Base-by-base conservation (phyloP, 1,284 basidiomycete species). In the Grifola frondosa region DNA sequence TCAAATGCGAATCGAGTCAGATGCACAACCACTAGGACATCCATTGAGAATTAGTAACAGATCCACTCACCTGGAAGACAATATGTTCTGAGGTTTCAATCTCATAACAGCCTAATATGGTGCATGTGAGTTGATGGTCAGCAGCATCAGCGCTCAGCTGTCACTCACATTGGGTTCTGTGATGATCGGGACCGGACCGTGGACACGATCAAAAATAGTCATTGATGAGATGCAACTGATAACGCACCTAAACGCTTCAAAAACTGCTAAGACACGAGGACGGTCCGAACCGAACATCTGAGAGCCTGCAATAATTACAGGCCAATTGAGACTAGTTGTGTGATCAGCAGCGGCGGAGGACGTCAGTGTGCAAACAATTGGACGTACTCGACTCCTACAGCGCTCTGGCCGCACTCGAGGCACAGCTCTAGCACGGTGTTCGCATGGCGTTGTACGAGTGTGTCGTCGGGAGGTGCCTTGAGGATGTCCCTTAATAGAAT, bases 21-120 rank as follows among this genome's bases (percentile, higher is more conserved):
- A n/a, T n/a, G n/a, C n/a, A n/a, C n/a, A n/a, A n/a, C n/a, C n/a
- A n/a, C n/a, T n/a, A n/a, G n/a, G n/a, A n/a, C n/a, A n/a, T n/a
- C n/a, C n/a, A n/a, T n/a, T n/a, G n/a, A n/a, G n/a, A n/a, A n/a
- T n/a, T n/a, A n/a, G n/a, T n/a, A n/a, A n/a, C n/a, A n/a, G n/a
- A n/a, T n/a, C n/a, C n/a, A 55, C 71, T 65, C 37, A 70, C 68
- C 61, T 75, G 67, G 23, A 62, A 58, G 30, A 74, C 69, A 50
- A 77, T 71, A 45, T 67, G 54, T 32, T 68, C 64, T 26, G 70
- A 66, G n/a, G 74, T 74, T 49, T 75, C 70, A 46, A 77, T 70
- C 54, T 79, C 75, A 59, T 73, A 74, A 59, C 68, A 73, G 52
- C 42, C 60, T 63, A 35, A 28, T 41, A 39, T n/a, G n/a, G n/a